These are phyloP conservation scores for Caryopteris hybrid DNA, from an alignment of 305 asterid species.

Conservation along the genomic window DNA sequence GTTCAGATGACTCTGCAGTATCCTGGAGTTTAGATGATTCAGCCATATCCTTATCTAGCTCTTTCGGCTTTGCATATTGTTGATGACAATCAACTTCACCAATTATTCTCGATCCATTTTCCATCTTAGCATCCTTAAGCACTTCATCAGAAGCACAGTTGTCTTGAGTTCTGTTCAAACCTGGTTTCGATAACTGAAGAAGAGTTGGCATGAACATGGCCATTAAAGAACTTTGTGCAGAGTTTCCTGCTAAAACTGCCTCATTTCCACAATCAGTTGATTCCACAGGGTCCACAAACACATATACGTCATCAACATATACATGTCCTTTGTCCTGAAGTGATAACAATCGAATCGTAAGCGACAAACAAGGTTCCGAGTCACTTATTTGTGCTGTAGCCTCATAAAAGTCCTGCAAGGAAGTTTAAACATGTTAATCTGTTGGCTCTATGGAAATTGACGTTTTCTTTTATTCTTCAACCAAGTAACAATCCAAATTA, in stretches of 20 bases:
- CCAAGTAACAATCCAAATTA: neutral
- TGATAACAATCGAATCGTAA: slow-evolving; percentile 73
- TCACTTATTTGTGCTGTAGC: slow-evolving; percentile 86
- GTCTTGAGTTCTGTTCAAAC: slow-evolving; percentile 31
- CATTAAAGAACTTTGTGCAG: slow-evolving; percentile 64
- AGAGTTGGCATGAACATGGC: slow-evolving; percentile 86
- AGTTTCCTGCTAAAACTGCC: slow-evolving; percentile 35
- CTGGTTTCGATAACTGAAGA: slow-evolving; percentile 71
- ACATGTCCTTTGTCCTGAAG: slow-evolving; percentile 69
- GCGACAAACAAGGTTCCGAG: slow-evolving; percentile 61
- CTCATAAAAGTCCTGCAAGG: slow-evolving; percentile 74
- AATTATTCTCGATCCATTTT: slow-evolving; percentile 14
- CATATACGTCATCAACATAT: slow-evolving; percentile 68
- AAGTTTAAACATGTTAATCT: slow-evolving; percentile 12
- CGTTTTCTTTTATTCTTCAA: neutral
- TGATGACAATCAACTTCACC: slow-evolving; percentile 27
- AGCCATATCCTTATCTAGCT: slow-evolving; percentile 27
- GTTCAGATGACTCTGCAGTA: slow-evolving; percentile 28
- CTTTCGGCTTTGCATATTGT: slow-evolving; percentile 31
- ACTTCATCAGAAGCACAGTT: slow-evolving; percentile 38
- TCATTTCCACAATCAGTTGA: slow-evolving; percentile 45
- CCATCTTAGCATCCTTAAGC: slow-evolving; percentile 36
- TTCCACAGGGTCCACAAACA: slow-evolving; percentile 58
- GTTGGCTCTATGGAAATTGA: neutral
- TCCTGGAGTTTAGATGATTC: slow-evolving; percentile 30